These are phyloP conservation scores for Geotrichum carabidarum DNA, from an alignment of 1,139 yeast genomes.

Conservation along the genomic window DNA sequence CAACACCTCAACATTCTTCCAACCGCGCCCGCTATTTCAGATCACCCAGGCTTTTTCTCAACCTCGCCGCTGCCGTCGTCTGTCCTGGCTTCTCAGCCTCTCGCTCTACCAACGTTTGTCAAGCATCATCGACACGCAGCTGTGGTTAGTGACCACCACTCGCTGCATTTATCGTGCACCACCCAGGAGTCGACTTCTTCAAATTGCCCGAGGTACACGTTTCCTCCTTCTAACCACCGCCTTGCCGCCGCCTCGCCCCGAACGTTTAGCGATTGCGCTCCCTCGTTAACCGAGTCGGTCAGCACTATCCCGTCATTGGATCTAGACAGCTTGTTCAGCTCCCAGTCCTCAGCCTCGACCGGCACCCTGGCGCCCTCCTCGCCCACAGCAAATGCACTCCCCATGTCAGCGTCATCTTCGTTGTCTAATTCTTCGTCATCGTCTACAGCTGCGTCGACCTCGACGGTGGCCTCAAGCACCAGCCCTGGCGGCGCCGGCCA, in stretches of 20 bases:
- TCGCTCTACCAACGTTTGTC: neutral
- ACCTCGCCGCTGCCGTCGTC: neutral
- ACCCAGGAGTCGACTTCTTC: too few relatives aligned
- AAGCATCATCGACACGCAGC: too few relatives aligned
- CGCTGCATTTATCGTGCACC: too few relatives aligned
- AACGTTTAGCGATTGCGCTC: too few relatives aligned
- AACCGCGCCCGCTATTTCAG: neutral
- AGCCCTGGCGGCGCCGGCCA: conserved; percentile 21
- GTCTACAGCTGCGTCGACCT: neutral
- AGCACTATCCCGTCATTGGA: too few relatives aligned
- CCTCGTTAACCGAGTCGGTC: too few relatives aligned
- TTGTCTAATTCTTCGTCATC: neutral
- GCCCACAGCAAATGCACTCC: neutral
- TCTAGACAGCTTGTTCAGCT: too few relatives aligned
- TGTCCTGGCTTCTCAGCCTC: neutral
- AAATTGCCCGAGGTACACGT: too few relatives aligned
- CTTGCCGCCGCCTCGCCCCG: too few relatives aligned
- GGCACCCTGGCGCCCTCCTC: neutral
- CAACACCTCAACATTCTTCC: neutral
- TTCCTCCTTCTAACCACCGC: neutral
- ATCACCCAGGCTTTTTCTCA: neutral
- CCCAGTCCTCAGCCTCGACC: neutral
- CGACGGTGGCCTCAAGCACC: neutral
- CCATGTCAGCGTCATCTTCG: neutral
- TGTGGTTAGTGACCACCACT: too few relatives aligned